phyloP scores from a whole-genome alignment of 805 yeast species.

The Zygotorulaspora sp. region DNA sequence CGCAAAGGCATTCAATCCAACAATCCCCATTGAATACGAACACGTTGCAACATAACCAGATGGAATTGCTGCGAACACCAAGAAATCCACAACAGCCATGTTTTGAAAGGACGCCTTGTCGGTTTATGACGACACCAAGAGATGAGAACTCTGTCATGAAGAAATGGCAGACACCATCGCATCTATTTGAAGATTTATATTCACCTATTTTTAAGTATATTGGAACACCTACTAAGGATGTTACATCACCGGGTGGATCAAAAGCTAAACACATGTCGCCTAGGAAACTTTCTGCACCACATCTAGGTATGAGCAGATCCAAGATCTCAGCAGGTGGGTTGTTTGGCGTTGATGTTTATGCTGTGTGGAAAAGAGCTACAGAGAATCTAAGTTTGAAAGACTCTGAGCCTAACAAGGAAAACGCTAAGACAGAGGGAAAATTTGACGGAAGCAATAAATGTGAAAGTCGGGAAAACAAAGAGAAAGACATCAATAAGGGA shows the following conservation, averaged over 20 bases:
- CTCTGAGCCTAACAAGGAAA: not conserved
- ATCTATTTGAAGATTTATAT: slow-evolving; percentile 32
- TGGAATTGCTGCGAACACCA: slow-evolving; percentile 23
- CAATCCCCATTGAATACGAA: slow-evolving; percentile 9
- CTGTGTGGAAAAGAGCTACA: slow-evolving; percentile 35
- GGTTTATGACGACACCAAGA: slow-evolving; percentile 25
- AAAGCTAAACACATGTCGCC: slow-evolving; percentile 17
- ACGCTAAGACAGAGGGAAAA: slow-evolving; percentile 4
- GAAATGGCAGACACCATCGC: slow-evolving; percentile 36
- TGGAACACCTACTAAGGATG: slow-evolving; percentile 19
- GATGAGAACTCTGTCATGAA: slow-evolving; percentile 22
- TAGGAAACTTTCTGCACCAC: slow-evolving; percentile 13
- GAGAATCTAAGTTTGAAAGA: slow-evolving; percentile 7
- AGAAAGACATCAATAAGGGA: slow-evolving; percentile 4
- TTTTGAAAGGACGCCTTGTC: slow-evolving; percentile 25
- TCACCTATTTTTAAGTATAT: slow-evolving; percentile 32
- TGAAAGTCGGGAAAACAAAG: slow-evolving; percentile 2
- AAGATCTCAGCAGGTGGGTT: slow-evolving; percentile 30
- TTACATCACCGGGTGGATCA: slow-evolving; percentile 19
- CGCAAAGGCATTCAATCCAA: slow-evolving; percentile 5
- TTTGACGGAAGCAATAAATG: not conserved
- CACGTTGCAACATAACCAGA: slow-evolving; percentile 9
- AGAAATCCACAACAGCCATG: slow-evolving; percentile 15
- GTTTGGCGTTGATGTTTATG: slow-evolving; percentile 36
- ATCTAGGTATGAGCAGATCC: slow-evolving; percentile 14